Evolutionary conservation across 768 basidiomycete genomes (phyloP), one percentile per base, ranked within the genome.

Genomic region (Chalciporus sphaerocephalus): DNA sequence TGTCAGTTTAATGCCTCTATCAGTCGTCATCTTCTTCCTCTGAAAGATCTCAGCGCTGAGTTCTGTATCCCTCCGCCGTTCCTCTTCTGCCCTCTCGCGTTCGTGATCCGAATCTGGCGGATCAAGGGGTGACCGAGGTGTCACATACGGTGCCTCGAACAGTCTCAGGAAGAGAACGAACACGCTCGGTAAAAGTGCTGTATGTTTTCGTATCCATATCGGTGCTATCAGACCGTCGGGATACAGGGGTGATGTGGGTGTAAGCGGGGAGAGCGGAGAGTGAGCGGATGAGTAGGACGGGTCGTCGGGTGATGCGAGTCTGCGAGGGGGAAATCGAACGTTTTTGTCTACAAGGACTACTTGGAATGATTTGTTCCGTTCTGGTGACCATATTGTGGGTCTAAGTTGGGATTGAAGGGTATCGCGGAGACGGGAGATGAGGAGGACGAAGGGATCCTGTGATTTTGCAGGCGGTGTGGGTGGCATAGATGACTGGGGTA

Each of bases 171-270:
- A 96, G 49, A 96, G 74, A 8, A 98, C 88, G 64, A 97, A 95
- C 0, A 97, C 94, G 18, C 90, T 85, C 0, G 96, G 96, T 0
- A 97, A 69, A 24, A 96, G 81, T 1, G 89, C 81, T 0, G 89
- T 89, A 59, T 99, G 96, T 66, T 98, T 99, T 35, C 93, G 78
- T 25, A 98, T 83, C 96, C 96, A 99, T 61, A 98, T 92, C 1
- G 96, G 96, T 3, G 96, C 92, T 42, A 99, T 92, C 43, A 99
- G 69, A 0, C 96, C 96, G 60, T 99, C 96, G 0, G 96, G 96
- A 64, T 92, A 80, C 8, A 96, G 71, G 0, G 96, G 95, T 0
- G 93, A 96, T 1, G 86, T 75, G 0, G 86, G 85, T 0, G 89
- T 89, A 32, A 97, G 69, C 0, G 96, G 96, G 0, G 93, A 97